Evolutionary conservation across 2,329 filamentous ascomycete genomes (phyloP).

Genomic region (Botrytis squamosa): DNA sequence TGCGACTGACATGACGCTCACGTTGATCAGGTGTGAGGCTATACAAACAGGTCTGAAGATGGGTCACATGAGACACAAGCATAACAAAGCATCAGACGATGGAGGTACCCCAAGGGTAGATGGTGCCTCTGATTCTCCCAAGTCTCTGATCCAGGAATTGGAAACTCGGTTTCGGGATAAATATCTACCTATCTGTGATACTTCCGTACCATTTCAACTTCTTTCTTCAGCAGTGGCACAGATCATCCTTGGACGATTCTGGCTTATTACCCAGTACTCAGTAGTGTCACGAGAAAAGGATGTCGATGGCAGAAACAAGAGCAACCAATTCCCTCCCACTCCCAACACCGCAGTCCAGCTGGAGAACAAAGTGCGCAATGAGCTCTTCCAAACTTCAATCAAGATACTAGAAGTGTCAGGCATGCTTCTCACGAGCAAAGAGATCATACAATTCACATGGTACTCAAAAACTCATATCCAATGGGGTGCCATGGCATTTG

Average conservation of each 20-base stretch:
- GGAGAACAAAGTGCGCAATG: slow-evolving; percentile 8
- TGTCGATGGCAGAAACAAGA: slow-evolving; percentile 7
- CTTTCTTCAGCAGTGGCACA: slow-evolving; percentile 10
- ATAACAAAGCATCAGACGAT: slow-evolving; percentile 4
- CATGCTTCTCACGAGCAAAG: slow-evolving; percentile 7
- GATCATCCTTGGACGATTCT: slow-evolving; percentile 6
- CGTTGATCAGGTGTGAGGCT: slow-evolving; percentile 8
- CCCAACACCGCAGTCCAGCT: slow-evolving; percentile 5
- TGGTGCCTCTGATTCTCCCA: slow-evolving; percentile 6
- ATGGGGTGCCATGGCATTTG: slow-evolving; percentile 9
- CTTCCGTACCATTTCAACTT: slow-evolving; percentile 9
- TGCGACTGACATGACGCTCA: slow-evolving; percentile 8
- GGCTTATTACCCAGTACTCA: slow-evolving; percentile 3
- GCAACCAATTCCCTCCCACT: slow-evolving; percentile 5
- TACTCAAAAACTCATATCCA: slow-evolving; percentile 10
- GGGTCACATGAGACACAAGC: slow-evolving; percentile 6
- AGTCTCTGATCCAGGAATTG: slow-evolving; percentile 9
- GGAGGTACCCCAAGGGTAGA: slow-evolving; percentile 5
- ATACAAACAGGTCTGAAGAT: slow-evolving; percentile 6
- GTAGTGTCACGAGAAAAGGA: slow-evolving; percentile 6
- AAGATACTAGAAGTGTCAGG: slow-evolving; percentile 9
- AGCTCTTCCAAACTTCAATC: slow-evolving; percentile 9
- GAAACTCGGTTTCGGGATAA: slow-evolving; percentile 5
- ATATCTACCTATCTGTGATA: slow-evolving; percentile 7
- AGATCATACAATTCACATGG: slow-evolving; percentile 7